Evolutionary conservation across 139 green algal genomes (phyloP), one percentile per base, ranked within the genome.

Genomic region (Chlorella sp.): DNA sequence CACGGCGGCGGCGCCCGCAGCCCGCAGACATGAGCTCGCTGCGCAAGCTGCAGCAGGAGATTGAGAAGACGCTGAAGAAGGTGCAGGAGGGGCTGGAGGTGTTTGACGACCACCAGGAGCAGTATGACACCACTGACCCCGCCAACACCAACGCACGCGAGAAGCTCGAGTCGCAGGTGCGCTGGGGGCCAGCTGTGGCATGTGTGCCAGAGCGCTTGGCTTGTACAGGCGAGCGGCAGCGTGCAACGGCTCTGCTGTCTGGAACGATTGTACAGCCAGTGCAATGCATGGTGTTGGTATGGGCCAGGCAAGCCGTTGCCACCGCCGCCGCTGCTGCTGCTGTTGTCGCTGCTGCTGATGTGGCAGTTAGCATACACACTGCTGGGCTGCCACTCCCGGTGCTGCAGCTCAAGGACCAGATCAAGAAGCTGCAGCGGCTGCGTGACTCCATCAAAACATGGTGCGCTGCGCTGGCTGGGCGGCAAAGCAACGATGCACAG

Each of bases 371-470:
- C 44, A 51, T 16, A 51, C 44, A 9, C 44, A 51, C 6, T 9
- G 6, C 44, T 6, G 44, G 6, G 44, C 30, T 55, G 36, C 73
- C 16, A 3, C 13, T 3, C 9, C 28, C 16, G 5, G 55, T 26
- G 25, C 57, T 62, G 78, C 78, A 83, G 78, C 86, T 99, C 32
- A 99, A 99, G 91, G 99, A 98, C 82, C 97, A 99, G 88, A 98
- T 99, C 32, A 99, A 99, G 89, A 99, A 99, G 91, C 94, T 99
- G 41, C 98, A 99, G 91, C 90, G 96, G n/a, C 95, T 97, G 81
- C 89, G 98, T 16, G 98, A 99, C 88, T 95, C 98, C 85, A 98
- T 99, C 74, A 99, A 99, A 85, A 95, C 93, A 94, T 99, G 97
- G 97, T 98, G 82, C 30, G 88, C 57, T 30, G 0, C n/a, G 28